Evolutionary conservation across 2,329 filamentous ascomycete genomes (phyloP), one percentile per base, ranked within the genome.

Genomic region (Penicillium sp.): DNA sequence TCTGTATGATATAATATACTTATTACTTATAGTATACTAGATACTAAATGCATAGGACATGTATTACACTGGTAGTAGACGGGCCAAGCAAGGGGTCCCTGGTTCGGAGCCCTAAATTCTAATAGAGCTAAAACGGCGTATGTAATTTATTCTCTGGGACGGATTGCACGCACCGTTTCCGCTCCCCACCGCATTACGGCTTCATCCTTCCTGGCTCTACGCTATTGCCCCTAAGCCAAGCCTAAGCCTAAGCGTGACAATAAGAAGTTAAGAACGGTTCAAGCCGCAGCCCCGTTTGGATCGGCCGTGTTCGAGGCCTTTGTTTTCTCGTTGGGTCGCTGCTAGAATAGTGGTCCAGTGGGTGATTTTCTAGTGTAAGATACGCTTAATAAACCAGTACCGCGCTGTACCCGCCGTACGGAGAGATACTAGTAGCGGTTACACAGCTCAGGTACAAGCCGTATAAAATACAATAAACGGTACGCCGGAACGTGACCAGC

Each of bases 101-200:
- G n/a, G n/a, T n/a, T n/a, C n/a, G n/a, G n/a, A n/a, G n/a, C n/a
- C n/a, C n/a, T n/a, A n/a, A n/a, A n/a, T n/a, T n/a, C n/a, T n/a
- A n/a, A n/a, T n/a, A n/a, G n/a, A n/a, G n/a, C n/a, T n/a, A n/a
- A n/a, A n/a, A n/a, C n/a, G n/a, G n/a, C n/a, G n/a, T n/a, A n/a
- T n/a, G n/a, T n/a, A n/a, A n/a, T n/a, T n/a, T n/a, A n/a, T n/a
- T n/a, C n/a, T 55, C 26, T 38, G 54, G 47, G 30, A 48, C 52
- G 47, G 47, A 55, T 55, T 47, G 52, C 1, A 45, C 52, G 50
- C 50, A 53, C 51, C 51, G 51, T 53, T 47, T 53, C 51, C 51
- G 51, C 51, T 14, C 50, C 46, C 50, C 50, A 53, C 49, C n/a
- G n/a, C n/a, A n/a, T 20, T 28, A 43, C 38, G 35, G 33, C 20